Evolutionary conservation across 2,329 filamentous ascomycete genomes (phyloP).

Genomic region (Aspergillus japonicus): DNA sequence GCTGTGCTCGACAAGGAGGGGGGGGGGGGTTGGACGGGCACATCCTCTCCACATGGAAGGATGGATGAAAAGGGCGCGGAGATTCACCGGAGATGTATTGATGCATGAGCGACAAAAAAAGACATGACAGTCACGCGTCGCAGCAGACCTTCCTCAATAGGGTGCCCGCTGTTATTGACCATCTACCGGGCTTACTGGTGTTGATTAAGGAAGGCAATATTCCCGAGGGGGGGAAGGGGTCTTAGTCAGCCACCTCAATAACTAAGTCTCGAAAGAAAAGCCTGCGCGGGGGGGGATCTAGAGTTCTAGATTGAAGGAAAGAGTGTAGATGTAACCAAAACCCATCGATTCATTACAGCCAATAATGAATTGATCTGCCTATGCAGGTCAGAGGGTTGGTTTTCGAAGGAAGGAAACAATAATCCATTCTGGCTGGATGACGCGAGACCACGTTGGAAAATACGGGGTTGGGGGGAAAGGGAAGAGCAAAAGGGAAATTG

Average conservation of each 20-base stretch:
- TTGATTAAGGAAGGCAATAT: neutral
- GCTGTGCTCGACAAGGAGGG: neutral
- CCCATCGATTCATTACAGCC: neutral
- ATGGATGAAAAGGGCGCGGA: neutral
- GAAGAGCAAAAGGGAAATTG: neutral
- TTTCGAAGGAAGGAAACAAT: neutral
- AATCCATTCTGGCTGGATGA: neutral
- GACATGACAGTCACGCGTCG: neutral
- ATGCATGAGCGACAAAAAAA: neutral
- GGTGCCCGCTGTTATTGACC: neutral
- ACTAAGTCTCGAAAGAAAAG: too few species aligned
- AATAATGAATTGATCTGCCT: neutral
- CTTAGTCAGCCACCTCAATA: neutral
- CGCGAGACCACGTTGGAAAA: slow-evolving; percentile 1
- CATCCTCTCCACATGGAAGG: neutral
- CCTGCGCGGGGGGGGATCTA: neutral
- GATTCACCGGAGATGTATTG: slow-evolving; percentile 1
- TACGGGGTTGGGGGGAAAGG: neutral
- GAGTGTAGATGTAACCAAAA: neutral
- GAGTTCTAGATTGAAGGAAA: neutral
- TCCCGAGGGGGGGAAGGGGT: neutral
- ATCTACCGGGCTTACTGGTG: neutral
- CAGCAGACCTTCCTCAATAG: neutral
- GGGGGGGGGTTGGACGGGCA: neutral
- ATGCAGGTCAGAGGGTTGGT: neutral